phyloP scores from a whole-genome alignment of 108 stramenopile genomes.

The Cyclotella choctawhatcheeana region DNA sequence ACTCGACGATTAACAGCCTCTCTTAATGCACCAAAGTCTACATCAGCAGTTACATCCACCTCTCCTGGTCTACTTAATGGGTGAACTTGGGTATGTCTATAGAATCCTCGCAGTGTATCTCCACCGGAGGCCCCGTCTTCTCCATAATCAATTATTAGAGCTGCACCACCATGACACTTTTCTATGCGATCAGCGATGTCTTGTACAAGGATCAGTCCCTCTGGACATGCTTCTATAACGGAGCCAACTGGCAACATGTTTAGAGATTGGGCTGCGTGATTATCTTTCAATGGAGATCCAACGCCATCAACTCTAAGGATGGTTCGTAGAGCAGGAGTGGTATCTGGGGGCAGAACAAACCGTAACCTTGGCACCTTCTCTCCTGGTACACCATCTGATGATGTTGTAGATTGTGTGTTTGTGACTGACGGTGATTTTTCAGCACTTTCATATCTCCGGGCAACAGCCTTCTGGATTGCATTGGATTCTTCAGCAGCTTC shows the following conservation, averaged over 20 bases:
- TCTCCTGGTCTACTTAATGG: constrained; percentile 85
- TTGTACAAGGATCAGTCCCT: constrained; percentile 82
- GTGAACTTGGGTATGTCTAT: constrained; percentile 86
- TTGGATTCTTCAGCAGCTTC: constrained; percentile 30
- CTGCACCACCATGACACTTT: constrained; percentile 80
- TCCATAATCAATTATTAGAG: constrained; percentile 97
- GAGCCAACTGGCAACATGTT: constrained; percentile 64
- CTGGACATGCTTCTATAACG: constrained; percentile 93
- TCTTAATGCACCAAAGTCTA: constrained; percentile 92
- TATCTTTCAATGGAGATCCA: constrained; percentile 42
- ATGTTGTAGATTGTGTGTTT: neutral
- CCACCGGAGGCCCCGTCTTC: constrained; percentile 75
- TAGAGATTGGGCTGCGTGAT: constrained; percentile 31
- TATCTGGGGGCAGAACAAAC: constrained; percentile 79
- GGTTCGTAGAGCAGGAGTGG: constrained; percentile 80
- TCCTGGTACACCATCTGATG: neutral
- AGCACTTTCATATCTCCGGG: constrained; percentile 27
- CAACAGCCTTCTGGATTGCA: constrained; percentile 24
- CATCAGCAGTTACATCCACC: constrained; percentile 97
- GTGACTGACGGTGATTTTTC: constrained; percentile 8
- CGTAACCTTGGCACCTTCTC: constrained; percentile 72
- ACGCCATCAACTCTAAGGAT: constrained; percentile 54
- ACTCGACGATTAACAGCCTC: constrained; percentile 64
- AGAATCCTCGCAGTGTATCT: constrained; percentile 93
- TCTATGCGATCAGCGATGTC: constrained; percentile 85